Percentiles rank a stretch among this genome's conserved stretches.
Evolutionary conservation across 2,329 filamentous ascomycete species (phyloP).

Genomic region (Colletotrichum agaves): DNA sequence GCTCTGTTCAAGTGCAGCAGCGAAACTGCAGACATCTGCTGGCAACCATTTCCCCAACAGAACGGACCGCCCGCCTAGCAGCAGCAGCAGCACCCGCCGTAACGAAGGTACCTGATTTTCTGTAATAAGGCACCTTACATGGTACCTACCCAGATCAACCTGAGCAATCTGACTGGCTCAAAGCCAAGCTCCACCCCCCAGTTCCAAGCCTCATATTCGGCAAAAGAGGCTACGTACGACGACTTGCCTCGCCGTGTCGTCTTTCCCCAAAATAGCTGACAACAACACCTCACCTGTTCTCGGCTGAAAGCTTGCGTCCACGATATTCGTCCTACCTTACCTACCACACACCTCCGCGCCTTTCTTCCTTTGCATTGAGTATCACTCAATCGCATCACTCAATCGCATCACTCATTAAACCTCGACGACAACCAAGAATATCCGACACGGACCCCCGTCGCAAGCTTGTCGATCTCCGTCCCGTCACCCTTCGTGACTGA

Average conservation of each 20-base stretch:
- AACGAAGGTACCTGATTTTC: neutral
- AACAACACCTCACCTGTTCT: slow-evolving; percentile 23
- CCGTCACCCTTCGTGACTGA: slow-evolving; percentile 28
- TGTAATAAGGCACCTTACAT: no score
- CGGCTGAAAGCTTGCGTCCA: slow-evolving; percentile 9
- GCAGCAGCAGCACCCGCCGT: neutral
- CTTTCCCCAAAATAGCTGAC: slow-evolving; percentile 33
- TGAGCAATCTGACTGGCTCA: slow-evolving; percentile 22
- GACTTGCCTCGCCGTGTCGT: slow-evolving; percentile 14
- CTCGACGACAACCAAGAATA: no score
- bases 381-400: no score
- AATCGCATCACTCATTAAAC: no score
- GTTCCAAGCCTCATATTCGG: slow-evolving; percentile 37
- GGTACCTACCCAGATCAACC: neutral
- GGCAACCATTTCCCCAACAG: no score
- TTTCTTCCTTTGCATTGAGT: neutral
- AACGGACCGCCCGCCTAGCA: neutral
- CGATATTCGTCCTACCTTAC: slow-evolving; percentile 12
- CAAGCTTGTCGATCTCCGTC: slow-evolving; percentile 21
- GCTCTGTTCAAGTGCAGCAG: no score
- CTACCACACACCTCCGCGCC: neutral
- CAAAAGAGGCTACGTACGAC: slow-evolving; percentile 38
- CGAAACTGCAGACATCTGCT: no score
- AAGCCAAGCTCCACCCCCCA: slow-evolving; percentile 19
- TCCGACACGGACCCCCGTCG: slow-evolving; percentile 12